Evolutionary conservation across 345 rosid species (phyloP), one percentile per base, ranked within the genome.

Genomic region (thale cress (Arabidopsis thaliana)): DNA sequence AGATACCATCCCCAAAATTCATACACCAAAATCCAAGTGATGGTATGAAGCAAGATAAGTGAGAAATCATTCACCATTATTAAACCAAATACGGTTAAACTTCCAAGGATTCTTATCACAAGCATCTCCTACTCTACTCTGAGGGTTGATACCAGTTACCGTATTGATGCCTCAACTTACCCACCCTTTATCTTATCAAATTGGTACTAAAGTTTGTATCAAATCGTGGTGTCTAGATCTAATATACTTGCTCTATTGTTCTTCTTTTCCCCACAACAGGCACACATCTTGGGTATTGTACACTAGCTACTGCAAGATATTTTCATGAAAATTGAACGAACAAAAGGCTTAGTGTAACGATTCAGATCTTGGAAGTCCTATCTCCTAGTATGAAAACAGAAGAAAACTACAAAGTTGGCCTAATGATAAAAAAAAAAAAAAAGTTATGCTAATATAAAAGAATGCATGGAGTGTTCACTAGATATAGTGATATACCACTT

Each of bases 301-400:
- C 45, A 62, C 25, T 72, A 62, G 52, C 58, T 60, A 71, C 59
- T 71, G 37, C 48, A 41, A 36, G 44, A 46, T 37, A 24, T 37
- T 36, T 7, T 23, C 49, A 13, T 69, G 42, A 69, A 41, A 46
- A 46, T 12, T 46, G 5, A 65, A 32, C 57, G 10, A 3, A 20
- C 30, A 12, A 46, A 64, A 32, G 44, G 53, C 30, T 41, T n/a
- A 10, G 41, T 44, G 42, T 40, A 60, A 16, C 28, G 3, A 30
- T 52, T 37, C n/a, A 61, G 34, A 55, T 55, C 10, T 63, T 28
- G 9, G 9, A 12, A 42, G 20, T 37, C 42, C 2, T 45, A 42
- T 44, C 48, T 58, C 57, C 36, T 48, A 6, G 38, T 11, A 14
- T 44, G 12, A n/a, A 55, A 53, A 10, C 52, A 40, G 41, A n/a